Evolutionary conservation across 2,329 filamentous ascomycete species (phyloP), one percentile per base, ranked within the genome.

Genomic region (Pseudogymnoascus sp.): DNA sequence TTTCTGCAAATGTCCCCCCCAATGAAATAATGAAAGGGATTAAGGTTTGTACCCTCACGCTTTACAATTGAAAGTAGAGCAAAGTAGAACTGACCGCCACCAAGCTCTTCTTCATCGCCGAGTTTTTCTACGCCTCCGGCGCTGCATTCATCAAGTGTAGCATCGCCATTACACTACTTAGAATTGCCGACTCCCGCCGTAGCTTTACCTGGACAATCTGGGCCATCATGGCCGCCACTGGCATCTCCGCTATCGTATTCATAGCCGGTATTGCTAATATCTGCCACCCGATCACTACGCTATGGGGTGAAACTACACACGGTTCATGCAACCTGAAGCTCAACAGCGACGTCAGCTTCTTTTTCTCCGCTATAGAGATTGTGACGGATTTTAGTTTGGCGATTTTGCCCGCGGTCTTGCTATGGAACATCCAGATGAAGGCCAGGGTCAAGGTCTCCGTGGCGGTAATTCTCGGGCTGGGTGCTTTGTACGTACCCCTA

Each of bases 361-460:
- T 73, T 67, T 72, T 74, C 63, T 74, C 74, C 1, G 70, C 71
- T 57, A 67, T 78, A 44, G 76, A 76, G 53, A 74, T 75, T 23
- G 13, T 71, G 10, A 76, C 75, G 2, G 74, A 77, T 66, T 71
- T 70, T 66, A 64, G 71, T 60, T 70, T 76, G 42, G 73, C 73
- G 23, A 68, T 75, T 15, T 73, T 79, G 6, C 78, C 78, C 1
- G 71, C 74, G 4, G 69, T 74, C 35, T 66, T 79, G 23, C 69
- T 80, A 53, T 75, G 73, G 68, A 74, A 78, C 15, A 74, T 79
- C 26, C 76, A 79, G 35, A 75, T 80, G 67, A 76, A 78, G 64
- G 69, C 70, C 19, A 71, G 73, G n/a, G 74, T 77, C 23, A 80
- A 80, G 67, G 67, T 78, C n/a, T 78, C 77, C 0, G 77, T 80